Evolutionary conservation across 106 monocot genomes (phyloP).

Genomic region (Triglochin maritima): DNA sequence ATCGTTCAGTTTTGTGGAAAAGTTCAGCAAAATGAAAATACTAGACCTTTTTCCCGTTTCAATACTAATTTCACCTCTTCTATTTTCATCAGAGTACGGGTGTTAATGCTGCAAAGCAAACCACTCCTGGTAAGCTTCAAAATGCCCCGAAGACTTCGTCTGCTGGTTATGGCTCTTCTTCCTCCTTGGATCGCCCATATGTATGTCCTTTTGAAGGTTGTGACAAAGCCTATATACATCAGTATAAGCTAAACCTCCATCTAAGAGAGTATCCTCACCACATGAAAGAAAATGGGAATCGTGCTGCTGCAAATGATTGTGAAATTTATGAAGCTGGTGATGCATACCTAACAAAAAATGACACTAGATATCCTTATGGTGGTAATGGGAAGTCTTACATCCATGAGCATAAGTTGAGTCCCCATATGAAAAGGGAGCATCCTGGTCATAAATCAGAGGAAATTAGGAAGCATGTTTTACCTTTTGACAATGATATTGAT

Average conservation of each 20-base stretch:
- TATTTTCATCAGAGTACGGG: conserved; percentile 9
- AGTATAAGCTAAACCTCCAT: no score
- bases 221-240: conserved; percentile 1
- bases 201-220: conserved; percentile 18
- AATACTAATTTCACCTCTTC: neutral
- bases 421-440: conserved; percentile 17
- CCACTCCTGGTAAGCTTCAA: conserved; percentile 23
- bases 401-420: conserved; percentile 18
- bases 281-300: no score
- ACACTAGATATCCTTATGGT: no score
- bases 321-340: no score
- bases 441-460: conserved; percentile 18
- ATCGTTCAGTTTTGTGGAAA: no score
- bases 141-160: conserved; percentile 25
- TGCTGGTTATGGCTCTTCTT: conserved; percentile 11
- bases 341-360: no score
- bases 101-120: conserved; percentile 12
- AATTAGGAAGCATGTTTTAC: neutral
- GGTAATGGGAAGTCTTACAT: neutral
- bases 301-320: no score
- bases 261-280: no score
- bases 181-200: conserved; percentile 36
- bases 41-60: no score
- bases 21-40: no score
- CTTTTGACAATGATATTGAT: conserved; percentile 5